A percentile compares a stretch with the other conserved stretches of the same genome.
These are phyloP conservation scores for Teratosphaeria viscida DNA, from an alignment of 2,329 filamentous ascomycete genomes.

Conservation along the genomic window DNA sequence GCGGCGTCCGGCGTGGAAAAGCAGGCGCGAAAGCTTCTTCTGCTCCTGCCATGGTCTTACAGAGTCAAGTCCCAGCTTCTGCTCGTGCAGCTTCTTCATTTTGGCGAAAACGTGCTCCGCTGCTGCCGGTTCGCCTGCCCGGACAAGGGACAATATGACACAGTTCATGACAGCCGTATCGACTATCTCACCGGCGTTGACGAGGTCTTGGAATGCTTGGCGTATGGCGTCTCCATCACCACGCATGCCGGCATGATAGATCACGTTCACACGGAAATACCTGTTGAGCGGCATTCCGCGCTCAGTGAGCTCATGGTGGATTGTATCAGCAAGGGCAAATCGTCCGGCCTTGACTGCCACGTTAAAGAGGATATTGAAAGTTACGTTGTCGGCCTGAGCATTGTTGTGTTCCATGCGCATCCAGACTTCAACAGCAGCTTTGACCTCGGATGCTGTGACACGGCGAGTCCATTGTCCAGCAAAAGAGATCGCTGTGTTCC, in stretches of 20 bases:
- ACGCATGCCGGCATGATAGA: conserved; percentile 72
- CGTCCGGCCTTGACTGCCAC: conserved; percentile 77
- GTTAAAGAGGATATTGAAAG: conserved; percentile 89
- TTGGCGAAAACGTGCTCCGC: conserved; percentile 72
- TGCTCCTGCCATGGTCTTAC: conserved; percentile 29
- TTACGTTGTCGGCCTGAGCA: conserved; percentile 61
- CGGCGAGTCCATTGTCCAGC: conserved; percentile 59
- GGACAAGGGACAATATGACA: conserved; percentile 68
- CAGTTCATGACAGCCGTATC: conserved; percentile 81
- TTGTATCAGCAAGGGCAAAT: conserved; percentile 70
- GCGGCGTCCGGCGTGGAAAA: conserved; percentile 35
- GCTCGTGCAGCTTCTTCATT: conserved; percentile 59
- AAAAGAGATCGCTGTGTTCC: conserved; percentile 76
- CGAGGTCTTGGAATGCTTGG: conserved; percentile 68
- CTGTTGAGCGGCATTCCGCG: conserved; percentile 62
- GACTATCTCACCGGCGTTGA: conserved; percentile 76
- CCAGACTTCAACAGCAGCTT: conserved; percentile 69
- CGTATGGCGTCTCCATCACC: conserved; percentile 64
- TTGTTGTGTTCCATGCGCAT: conserved; percentile 75
- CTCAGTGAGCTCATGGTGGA: conserved; percentile 68
- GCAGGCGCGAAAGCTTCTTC: conserved; percentile 35
- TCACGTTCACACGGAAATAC: conserved; percentile 69
- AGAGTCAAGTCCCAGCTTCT: conserved; percentile 19
- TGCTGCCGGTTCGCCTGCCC: conserved; percentile 62
- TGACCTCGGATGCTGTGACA: conserved; percentile 49